These are phyloP conservation scores for Trichoderma sp. DNA, from an alignment of 2,329 filamentous ascomycete species.

Conservation along the genomic window DNA sequence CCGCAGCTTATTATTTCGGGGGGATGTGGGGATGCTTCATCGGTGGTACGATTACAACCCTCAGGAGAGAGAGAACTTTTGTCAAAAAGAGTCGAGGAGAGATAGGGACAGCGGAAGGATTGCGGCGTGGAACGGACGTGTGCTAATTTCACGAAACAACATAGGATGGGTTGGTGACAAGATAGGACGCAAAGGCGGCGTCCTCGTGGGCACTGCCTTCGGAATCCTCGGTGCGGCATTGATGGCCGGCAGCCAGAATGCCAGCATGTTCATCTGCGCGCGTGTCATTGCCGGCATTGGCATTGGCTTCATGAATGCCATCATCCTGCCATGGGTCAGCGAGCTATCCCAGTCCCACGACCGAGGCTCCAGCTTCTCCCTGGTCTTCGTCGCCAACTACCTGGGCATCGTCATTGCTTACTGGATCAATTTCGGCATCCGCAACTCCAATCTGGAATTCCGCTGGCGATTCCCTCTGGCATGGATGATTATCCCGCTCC, in stretches of 20 bases:
- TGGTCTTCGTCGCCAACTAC: slow-evolving; percentile 54
- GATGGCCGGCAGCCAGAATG: slow-evolving; percentile 44
- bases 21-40: slow-evolving; percentile 50
- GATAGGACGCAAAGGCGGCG: slow-evolving; percentile 47
- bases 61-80: not conserved
- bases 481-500: slow-evolving; percentile 42
- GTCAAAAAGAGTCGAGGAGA: not conserved
- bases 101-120: not conserved
- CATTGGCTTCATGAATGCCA: slow-evolving; percentile 50
- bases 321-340: slow-evolving; percentile 48
- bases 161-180: slow-evolving; percentile 48
- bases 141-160: not conserved
- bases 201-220: slow-evolving; percentile 47
- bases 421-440: slow-evolving; percentile 40
- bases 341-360: slow-evolving; percentile 47
- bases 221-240: slow-evolving; percentile 49
- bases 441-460: slow-evolving; percentile 31
- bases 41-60: slow-evolving; percentile 32
- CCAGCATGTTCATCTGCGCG: slow-evolving; percentile 48
- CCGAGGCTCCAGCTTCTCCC: slow-evolving; percentile 46
- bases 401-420: slow-evolving; percentile 46
- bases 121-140: not conserved
- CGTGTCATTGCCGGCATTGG: slow-evolving; percentile 52
- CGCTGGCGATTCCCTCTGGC: slow-evolving; percentile 40
- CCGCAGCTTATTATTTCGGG: slow-evolving; percentile 53